phyloP scores from a whole-genome alignment of 352 stramenopile genomes.

The Elongisporangium anandrum region DNA sequence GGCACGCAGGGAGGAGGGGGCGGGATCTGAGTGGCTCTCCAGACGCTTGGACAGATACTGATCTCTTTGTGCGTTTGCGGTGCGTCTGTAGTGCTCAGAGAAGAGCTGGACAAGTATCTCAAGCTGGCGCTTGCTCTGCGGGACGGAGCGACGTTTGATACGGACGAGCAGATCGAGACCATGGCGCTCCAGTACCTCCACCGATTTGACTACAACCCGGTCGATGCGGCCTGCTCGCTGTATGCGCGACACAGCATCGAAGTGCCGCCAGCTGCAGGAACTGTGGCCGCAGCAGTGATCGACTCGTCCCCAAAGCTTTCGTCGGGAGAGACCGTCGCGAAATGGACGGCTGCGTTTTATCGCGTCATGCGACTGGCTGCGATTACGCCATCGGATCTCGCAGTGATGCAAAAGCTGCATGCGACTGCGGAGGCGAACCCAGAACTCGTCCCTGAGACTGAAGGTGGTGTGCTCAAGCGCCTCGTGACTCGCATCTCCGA shows the following conservation, averaged over 20 bases:
- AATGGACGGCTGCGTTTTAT: constrained; percentile 70
- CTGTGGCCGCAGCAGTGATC: neutral
- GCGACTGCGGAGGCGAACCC: constrained; percentile 18
- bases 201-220: constrained; percentile 76
- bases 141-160: constrained; percentile 79
- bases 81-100: constrained; percentile 33
- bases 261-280: constrained; percentile 27
- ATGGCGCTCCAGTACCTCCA: constrained; percentile 77
- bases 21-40: neutral
- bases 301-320: constrained; percentile 10
- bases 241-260: constrained; percentile 83
- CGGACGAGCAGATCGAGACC: constrained; percentile 62
- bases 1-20: neutral
- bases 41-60: neutral
- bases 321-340: constrained; percentile 35
- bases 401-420: constrained; percentile 34
- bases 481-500: constrained; percentile 44
- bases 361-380: constrained; percentile 34
- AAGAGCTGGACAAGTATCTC: constrained; percentile 76
- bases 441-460: constrained; percentile 30
- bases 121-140: constrained; percentile 66
- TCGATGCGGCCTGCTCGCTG: constrained; percentile 71
- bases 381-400: constrained; percentile 36
- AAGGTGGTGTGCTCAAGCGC: constrained; percentile 50
- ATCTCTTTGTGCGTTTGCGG: constrained; percentile 4